These are phyloP conservation scores for Tilletia caries DNA, from an alignment of 1,284 basidiomycete species.

Conservation along the genomic window DNA sequence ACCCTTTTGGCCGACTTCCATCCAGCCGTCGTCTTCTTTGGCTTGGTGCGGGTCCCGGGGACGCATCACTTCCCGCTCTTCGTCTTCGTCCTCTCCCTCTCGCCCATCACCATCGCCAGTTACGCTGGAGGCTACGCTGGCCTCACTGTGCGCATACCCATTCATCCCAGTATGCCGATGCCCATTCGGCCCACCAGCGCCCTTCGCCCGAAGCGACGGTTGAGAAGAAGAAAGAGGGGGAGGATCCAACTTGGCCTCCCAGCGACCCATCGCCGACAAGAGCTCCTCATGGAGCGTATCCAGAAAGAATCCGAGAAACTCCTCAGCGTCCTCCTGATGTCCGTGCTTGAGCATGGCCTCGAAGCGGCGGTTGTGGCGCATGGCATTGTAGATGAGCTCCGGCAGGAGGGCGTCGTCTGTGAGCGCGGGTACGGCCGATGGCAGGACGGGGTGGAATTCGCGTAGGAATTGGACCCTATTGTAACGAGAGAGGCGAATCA, in stretches of 20 bases:
- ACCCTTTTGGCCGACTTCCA: conserved; percentile 89
- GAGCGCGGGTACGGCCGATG: background rate
- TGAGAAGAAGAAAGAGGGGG: conserved; percentile 20
- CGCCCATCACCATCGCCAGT: conserved; percentile 5
- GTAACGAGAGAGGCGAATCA: background rate
- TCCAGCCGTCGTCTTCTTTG: conserved; percentile 63
- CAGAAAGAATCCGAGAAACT: conserved; percentile 95
- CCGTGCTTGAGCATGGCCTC: conserved; percentile 83
- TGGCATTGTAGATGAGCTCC: conserved; percentile 86
- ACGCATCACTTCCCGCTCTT: conserved; percentile 56
- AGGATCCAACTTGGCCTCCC: conserved; percentile 41
- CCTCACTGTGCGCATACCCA: conserved; percentile 18
- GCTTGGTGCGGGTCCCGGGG: conserved; percentile 34
- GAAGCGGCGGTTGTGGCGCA: conserved; percentile 90
- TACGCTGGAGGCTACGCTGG: background rate
- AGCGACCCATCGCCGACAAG: conserved; percentile 62
- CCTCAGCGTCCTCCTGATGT: conserved; percentile 96
- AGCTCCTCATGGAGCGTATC: conserved; percentile 94
- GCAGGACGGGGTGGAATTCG: conserved; percentile 63
- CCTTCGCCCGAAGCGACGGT: background rate
- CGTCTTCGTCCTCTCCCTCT: conserved; percentile 57
- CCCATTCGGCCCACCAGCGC: background rate
- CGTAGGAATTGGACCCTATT: conserved; percentile 68
- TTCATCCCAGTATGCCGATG: conserved; percentile 23
- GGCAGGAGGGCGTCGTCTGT: conserved; percentile 70